Conservation (phyloP, 2,329 filamentous ascomycete species). For the Thielaviopsis cerberus region DNA sequence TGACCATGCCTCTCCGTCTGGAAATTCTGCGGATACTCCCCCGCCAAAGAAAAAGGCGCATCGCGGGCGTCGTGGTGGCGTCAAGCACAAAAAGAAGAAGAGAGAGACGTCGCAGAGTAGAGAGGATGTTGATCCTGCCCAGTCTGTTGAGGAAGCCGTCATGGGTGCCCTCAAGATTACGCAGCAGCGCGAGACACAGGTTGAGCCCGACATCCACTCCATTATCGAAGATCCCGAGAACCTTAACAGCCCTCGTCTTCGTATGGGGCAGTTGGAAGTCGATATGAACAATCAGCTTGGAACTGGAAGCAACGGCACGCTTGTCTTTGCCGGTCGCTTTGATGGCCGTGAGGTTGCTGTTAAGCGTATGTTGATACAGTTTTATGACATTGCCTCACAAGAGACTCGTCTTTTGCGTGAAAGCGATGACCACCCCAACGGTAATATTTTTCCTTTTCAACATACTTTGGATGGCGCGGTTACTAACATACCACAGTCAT, state of each 20-base stretch:
- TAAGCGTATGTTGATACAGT: slow-evolving; percentile 90
- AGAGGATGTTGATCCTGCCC: slow-evolving; percentile 24
- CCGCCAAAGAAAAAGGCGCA: slow-evolving; percentile 44
- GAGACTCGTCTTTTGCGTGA: slow-evolving; percentile 81
- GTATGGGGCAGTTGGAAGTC: slow-evolving; percentile 45
- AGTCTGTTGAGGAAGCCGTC: slow-evolving; percentile 41
- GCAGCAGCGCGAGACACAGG: slow-evolving; percentile 23
- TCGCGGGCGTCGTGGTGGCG: slow-evolving; percentile 52
- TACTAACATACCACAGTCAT: slow-evolving; percentile 43
- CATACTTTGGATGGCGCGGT: neutral
- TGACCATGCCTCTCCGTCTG: slow-evolving; percentile 1
- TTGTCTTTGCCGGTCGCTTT: slow-evolving; percentile 87
- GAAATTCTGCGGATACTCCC: slow-evolving; percentile 13
- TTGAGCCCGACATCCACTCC: slow-evolving; percentile 45
- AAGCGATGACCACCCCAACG: slow-evolving; percentile 86
- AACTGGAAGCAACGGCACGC: slow-evolving; percentile 87
- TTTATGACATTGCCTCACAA: slow-evolving; percentile 86
- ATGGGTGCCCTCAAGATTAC: slow-evolving; percentile 40
- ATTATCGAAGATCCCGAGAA: slow-evolving; percentile 39
- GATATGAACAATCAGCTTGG: slow-evolving; percentile 45
- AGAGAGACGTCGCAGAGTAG: slow-evolving; percentile 34
- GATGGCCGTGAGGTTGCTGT: slow-evolving; percentile 86
- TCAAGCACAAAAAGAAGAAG: slow-evolving; percentile 43
- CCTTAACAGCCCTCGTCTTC: slow-evolving; percentile 39
- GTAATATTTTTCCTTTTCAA: slow-evolving; percentile 21